A percentile compares a stretch with the other conserved stretches of the same genome.
Conservation (phyloP, 1,284 basidiomycete genomes). For the Cryptococcus depauperatus region DNA sequence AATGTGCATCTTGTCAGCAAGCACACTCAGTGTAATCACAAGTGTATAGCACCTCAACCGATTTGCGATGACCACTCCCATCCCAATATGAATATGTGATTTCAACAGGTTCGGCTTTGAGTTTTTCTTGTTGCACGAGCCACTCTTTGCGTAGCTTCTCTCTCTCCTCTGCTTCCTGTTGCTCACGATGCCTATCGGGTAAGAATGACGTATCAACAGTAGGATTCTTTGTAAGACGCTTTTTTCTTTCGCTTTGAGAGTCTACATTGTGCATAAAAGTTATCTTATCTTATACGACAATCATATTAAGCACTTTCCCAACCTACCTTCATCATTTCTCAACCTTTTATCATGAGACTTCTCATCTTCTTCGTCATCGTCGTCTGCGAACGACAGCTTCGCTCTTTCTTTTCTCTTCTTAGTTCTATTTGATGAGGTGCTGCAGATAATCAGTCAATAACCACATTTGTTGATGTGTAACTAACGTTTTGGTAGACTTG, state of each 20-base stretch:
- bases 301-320: too few relatives aligned
- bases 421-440: slow-evolving; percentile 55
- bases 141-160: slow-evolving; percentile 86
- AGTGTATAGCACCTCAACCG: slow-evolving; percentile 60
- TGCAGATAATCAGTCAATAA: too few relatives aligned
- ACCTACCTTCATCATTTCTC: slow-evolving; percentile 30
- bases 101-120: slow-evolving; percentile 38
- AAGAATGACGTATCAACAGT: slow-evolving; percentile 96
- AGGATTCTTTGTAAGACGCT: slow-evolving; percentile 87
- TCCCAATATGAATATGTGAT: slow-evolving; percentile 92
- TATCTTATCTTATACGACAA: neutral
- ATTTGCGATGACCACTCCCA: slow-evolving; percentile 91
- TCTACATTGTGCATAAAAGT: slow-evolving; percentile 13
- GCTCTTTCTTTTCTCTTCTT: slow-evolving; percentile 81
- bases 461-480: too few relatives aligned
- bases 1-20: slow-evolving; percentile 4
- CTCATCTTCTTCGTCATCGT: slow-evolving; percentile 56
- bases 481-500: slow-evolving; percentile 27
- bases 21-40: neutral
- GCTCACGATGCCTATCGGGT: slow-evolving; percentile 91
- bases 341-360: slow-evolving; percentile 15
- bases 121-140: slow-evolving; percentile 62
- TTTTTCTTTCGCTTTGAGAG: too few relatives aligned
- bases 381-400: slow-evolving; percentile 81
- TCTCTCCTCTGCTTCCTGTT: slow-evolving; percentile 75